Percentiles rank a stretch among this genome's conserved stretches.
These are phyloP conservation scores for Xylariaceae sp. DNA, from an alignment of 2,329 filamentous ascomycete species.

Conservation along the genomic window DNA sequence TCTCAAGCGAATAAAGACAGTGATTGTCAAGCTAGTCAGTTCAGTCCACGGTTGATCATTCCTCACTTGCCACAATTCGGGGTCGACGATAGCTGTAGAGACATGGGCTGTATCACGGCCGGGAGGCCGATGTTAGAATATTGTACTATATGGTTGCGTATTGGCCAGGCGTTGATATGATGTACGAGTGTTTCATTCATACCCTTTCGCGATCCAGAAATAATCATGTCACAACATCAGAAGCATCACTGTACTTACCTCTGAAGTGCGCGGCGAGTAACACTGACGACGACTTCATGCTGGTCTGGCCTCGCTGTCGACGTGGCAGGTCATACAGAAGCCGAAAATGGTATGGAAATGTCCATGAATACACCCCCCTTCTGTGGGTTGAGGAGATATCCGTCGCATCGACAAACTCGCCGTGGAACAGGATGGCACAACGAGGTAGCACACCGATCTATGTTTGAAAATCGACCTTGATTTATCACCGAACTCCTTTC, in stretches of 20 bases:
- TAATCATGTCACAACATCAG: neutral
- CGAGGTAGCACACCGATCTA: constrained; percentile 12
- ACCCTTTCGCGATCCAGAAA: neutral
- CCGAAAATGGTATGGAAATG: neutral
- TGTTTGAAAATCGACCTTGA: constrained; percentile 15
- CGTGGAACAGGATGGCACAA: constrained; percentile 9
- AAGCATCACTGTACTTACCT: constrained; percentile 14
- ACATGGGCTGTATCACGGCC: constrained; percentile 3
- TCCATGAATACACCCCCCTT: constrained; percentile 1
- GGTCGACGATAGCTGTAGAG: neutral
- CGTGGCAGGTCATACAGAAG: neutral
- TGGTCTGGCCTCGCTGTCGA: constrained; percentile 7
- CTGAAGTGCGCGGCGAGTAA: constrained; percentile 11
- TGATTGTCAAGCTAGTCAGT: neutral
- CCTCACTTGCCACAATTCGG: neutral
- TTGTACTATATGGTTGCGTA: constrained; percentile 19
- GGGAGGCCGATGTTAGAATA: neutral
- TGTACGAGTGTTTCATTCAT: constrained; percentile 3
- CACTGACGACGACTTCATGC: neutral
- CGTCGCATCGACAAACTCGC: neutral
- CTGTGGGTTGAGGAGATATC: neutral
- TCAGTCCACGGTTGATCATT: neutral
- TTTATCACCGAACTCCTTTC: constrained; percentile 20
- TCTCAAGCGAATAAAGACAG: neutral
- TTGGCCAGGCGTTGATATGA: constrained; percentile 18